Evolutionary conservation across 805 yeast species (phyloP), one percentile per base, ranked within the genome.

Genomic region (Zygoascus tannicola): DNA sequence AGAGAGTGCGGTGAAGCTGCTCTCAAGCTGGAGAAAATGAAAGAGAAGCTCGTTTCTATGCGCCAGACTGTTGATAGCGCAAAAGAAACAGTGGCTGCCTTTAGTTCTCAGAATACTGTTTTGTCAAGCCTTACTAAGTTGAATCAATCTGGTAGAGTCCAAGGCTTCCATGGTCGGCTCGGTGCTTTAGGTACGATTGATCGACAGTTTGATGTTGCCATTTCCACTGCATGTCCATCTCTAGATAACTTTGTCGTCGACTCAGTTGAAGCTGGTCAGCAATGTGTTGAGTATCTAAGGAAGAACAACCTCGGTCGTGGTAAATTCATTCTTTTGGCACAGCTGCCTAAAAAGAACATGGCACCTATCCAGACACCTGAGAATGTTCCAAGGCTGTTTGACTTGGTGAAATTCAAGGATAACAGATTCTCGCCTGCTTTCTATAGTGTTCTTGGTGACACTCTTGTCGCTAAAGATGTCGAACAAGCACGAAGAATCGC

Each of bases 171-270:
- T 58, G 98, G 97, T 0, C 70, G 96, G 49, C 66, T 92, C 14
- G 99, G 98, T 15, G 94, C 86, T 53, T 66, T 92, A 37, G 99
- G 96, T n/a, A 72, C 74, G 2, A 92, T 92, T 50, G 95, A 86
- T 58, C 85, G 82, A 50, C 74, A 76, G 55, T 92, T 83, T 59
- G 97, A 94, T 63, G 75, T 87, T 42, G 98, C 98, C 0, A 78
- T 92, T 5, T 87, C 97, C 0, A 92, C 97, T 0, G 97, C 96
- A 0, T 86, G 92, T 51, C 87, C 94, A 1, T 80, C 88, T 5
- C 68, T 92, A 45, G 94, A 90, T 59, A 90, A 94, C 49, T 78
- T 87, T 71, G 97, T 92, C 15, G 97, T 92, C 2, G 97, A 87
- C 39, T 73, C 76, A 3, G 77, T 80, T 2, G 76, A 74, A 43